Base-by-base conservation (phyloP, 257 asterid species). In the Gentiana straminea region DNA sequence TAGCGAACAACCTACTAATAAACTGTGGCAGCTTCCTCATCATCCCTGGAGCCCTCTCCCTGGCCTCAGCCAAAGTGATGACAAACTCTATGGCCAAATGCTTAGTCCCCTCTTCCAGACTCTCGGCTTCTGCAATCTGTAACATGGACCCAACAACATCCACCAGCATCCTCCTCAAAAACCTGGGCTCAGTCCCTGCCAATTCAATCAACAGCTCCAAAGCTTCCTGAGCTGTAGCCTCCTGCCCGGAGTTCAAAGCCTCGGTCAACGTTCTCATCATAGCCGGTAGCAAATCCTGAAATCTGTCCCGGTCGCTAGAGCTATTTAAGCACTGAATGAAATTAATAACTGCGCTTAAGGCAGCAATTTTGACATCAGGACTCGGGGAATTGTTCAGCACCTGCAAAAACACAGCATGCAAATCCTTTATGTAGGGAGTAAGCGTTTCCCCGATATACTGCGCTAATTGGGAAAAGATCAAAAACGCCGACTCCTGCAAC, bases 31-130 rank as follows among this genome's bases (percentile, higher is more conserved):
- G 55, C 77, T 92, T 92, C 74, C 99, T 86, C 99, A 92, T 83
- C 99, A 92, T 88, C 72, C 99, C 99, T 0, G 99, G 99, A 3
- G 99, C 95, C 65, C 97, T 76, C 64, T 92, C 99, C 65, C 99
- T 80, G 0, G 97, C 97, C 69, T 92, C 99, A 0, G 99, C 94
- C 58, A 92, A 61, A 6, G 99, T 92, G 52, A 92, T 81, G n/a
- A 92, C 97, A 52, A 92, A 92, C 64, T 88, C 99, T 58, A 92
- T 74, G 0, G 97, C 99, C 83, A 92, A 68, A 76, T 92, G 99
- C 44, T 93, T 66, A 0, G 99, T 92, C 41, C 97, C 97, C 59
- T 92, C 99, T 60, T 92, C 99, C 76, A 92, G 70, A 52, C 78
- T 67, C 62, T 85, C 93, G 0, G 97, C 99, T 72, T 92, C 95